These are phyloP conservation scores for Arthrobotrys pseudoclavata DNA, from an alignment of 2,329 filamentous ascomycete genomes.

Conservation along the genomic window DNA sequence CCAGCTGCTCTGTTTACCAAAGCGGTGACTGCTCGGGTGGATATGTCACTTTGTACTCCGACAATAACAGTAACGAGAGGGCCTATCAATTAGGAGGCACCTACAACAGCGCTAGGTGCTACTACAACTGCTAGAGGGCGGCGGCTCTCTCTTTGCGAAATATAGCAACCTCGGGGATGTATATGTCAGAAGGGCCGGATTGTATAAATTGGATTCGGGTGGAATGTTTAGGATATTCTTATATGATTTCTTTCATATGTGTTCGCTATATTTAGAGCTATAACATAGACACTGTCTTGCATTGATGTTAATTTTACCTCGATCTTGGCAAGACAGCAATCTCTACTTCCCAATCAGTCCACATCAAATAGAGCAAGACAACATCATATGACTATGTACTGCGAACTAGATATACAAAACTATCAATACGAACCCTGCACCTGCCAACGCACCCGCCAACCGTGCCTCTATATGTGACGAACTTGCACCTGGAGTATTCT, in stretches of 20 bases:
- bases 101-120: conserved; percentile 27
- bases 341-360: no score
- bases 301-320: no score
- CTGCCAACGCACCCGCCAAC: not conserved
- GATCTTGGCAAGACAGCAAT: no score
- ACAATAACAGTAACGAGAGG: conserved; percentile 38
- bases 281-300: not conserved
- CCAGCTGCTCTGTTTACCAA: conserved; percentile 44
- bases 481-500: conserved; percentile 3
- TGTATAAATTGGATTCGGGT: no score
- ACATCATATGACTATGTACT: no score
- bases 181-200: no score
- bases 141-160: not conserved
- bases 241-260: no score
- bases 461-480: not conserved
- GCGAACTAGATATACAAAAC: conserved; percentile 14
- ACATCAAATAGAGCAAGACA: no score
- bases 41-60: conserved; percentile 46
- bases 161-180: no score
- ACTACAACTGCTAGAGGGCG: conserved; percentile 27
- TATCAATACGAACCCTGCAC: not conserved
- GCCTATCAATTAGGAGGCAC: conserved; percentile 16
- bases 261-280: not conserved
- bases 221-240: no score
- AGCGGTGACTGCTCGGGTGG: conserved; percentile 22